A percentile compares a stretch with the other conserved stretches of the same genome.
These are phyloP conservation scores for Lichina pygmaea DNA, from an alignment of 495 filamentous ascomycete genomes.

Conservation along the genomic window DNA sequence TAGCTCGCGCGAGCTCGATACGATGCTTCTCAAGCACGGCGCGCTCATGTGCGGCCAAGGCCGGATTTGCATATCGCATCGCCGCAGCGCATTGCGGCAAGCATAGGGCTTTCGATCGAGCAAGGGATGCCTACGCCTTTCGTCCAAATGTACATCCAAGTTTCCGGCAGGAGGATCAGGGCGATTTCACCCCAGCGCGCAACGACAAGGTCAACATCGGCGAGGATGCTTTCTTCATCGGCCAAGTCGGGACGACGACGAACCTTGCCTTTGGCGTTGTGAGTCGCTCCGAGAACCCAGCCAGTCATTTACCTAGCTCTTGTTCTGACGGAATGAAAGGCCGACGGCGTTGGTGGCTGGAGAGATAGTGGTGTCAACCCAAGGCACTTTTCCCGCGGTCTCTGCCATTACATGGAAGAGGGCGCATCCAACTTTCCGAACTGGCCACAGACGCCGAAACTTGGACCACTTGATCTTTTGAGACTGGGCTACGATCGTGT, in stretches of 20 bases:
- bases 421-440: constrained; percentile 17
- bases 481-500: constrained; percentile 61
- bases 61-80: constrained; percentile 31
- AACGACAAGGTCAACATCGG: constrained; percentile 43
- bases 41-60: no score
- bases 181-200: constrained; percentile 6
- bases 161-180: no score
- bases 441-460: constrained; percentile 10
- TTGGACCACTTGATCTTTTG: constrained; percentile 47
- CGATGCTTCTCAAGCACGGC: no score
- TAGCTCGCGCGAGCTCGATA: no score
- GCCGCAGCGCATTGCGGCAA: constrained; percentile 57
- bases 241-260: constrained; percentile 30
- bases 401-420: constrained; percentile 74
- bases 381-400: constrained; percentile 80
- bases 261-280: constrained; percentile 54
- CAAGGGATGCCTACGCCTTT: constrained; percentile 26
- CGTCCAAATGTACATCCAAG: constrained; percentile 16
- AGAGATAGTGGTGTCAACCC: constrained; percentile 73
- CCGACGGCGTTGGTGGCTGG: constrained; percentile 93
- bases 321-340: neutral
- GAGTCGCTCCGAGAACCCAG: neutral
- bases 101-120: constrained; percentile 26
- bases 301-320: neutral
- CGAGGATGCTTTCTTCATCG: constrained; percentile 91